Base-by-base conservation (phyloP, 495 filamentous ascomycete species). In the Acidiella bohemica region DNA sequence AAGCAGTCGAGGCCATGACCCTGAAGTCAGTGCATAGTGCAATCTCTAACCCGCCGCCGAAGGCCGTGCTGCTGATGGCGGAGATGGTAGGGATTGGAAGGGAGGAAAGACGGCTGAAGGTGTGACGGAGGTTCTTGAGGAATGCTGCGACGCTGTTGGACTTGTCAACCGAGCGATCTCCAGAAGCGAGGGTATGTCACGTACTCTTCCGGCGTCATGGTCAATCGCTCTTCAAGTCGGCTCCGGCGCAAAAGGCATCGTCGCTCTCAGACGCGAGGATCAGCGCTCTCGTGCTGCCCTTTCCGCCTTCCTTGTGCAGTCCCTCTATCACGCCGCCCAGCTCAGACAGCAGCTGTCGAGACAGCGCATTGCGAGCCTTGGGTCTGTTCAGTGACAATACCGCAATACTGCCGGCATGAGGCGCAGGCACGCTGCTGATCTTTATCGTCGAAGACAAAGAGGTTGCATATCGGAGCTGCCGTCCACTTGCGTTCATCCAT, bases 1-100 rank as follows among this genome's bases (percentile, higher is more conserved):
- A 62, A 17, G 81, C 77, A 29, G 69, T 73, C 10, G 80, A 78
- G 25, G 73, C 67, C 48, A 94, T 75, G 39, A 97, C 76, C 41
- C 90, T 81, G 51, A 97, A 72, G 55, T 84, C 72, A 2, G 85
- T 93, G 49, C 77, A 71, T 10, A 97, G 69, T 1, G 84, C 87
- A 19, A 97, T 71, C 56, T 97, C 90, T 13, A 96, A 72, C 22
- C 90, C 90, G 44, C 90, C 90, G 42, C 90, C 90, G 8, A 97
- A 75, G 11, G 90, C 90, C 32, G 77, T 55, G 20, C 78, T 81
- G 32, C 75, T 74, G 44, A 96, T 69, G 30, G 84, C 84, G 5
- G 81, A 75, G 52, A 96, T 84, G 31, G 90, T 93, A 14, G 90
- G 90, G 47, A 95, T 77, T 14, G 80, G 78, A 20, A 96, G 78